Evolutionary conservation across 805 yeast species (phyloP).

Genomic region (Nakazawaea sp.): DNA sequence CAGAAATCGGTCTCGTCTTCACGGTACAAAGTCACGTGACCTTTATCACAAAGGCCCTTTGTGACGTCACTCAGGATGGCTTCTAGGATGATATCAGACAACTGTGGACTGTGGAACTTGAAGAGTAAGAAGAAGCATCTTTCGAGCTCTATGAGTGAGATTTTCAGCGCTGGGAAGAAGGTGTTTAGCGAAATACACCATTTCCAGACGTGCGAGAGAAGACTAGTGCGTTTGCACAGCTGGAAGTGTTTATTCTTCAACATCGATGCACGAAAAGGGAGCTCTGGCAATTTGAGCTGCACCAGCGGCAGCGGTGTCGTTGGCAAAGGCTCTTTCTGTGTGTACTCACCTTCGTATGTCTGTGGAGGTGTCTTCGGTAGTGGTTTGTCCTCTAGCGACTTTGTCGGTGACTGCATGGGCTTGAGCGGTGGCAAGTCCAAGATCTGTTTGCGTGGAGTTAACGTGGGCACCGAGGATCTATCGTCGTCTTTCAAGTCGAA

Average conservation of each 20-base stretch:
- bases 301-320: constrained; percentile 29
- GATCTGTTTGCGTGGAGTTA: constrained; percentile 1
- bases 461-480: neutral
- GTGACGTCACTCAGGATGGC: constrained; percentile 5
- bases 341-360: constrained; percentile 6
- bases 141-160: constrained; percentile 45
- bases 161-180: constrained; percentile 46
- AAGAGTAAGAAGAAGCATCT: constrained; percentile 31
- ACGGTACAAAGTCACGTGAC: constrained; percentile 7
- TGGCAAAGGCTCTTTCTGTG: neutral
- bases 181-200: constrained; percentile 45
- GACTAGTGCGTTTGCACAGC: constrained; percentile 38
- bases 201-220: constrained; percentile 38
- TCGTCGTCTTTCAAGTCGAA: neutral
- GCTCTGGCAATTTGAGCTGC: constrained; percentile 42
- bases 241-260: constrained; percentile 42
- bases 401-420: neutral
- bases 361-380: constrained; percentile 7
- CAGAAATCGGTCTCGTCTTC: constrained; percentile 3
- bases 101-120: constrained; percentile 5
- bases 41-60: constrained; percentile 11
- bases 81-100: constrained; percentile 5
- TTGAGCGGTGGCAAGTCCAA: constrained; percentile 2
- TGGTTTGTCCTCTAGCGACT: constrained; percentile 3
- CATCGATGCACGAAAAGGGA: constrained; percentile 48